phyloP scores from a whole-genome alignment of 306 rosid species.

The Astragalus membranaceus region DNA sequence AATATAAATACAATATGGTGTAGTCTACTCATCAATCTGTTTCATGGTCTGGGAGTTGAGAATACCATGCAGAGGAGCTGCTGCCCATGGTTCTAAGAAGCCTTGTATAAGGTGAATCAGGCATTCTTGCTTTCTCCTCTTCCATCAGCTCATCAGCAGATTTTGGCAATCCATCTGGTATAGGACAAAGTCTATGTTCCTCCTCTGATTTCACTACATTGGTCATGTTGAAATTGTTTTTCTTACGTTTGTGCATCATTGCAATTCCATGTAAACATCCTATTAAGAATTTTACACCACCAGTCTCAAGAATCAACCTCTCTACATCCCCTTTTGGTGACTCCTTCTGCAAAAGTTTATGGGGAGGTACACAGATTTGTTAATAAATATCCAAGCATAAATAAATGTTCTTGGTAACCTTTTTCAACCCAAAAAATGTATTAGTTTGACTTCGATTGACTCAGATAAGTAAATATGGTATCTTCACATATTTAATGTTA shows the following conservation, averaged over 20 bases:
- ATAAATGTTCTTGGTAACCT: neutral
- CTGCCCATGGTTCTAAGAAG: slow-evolving; percentile 67
- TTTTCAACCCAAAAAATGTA: too few species aligned
- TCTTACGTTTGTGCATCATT: slow-evolving; percentile 42
- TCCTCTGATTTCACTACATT: slow-evolving; percentile 8
- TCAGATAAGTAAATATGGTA: too few species aligned
- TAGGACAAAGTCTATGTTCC: slow-evolving; percentile 32
- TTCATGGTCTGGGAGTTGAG: slow-evolving; percentile 78
- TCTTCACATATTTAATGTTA: too few species aligned
- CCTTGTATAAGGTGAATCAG: slow-evolving; percentile 71
- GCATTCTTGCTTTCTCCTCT: slow-evolving; percentile 62
- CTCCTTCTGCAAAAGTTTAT: slow-evolving; percentile 43
- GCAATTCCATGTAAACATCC: slow-evolving; percentile 65
- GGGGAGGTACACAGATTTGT: neutral
- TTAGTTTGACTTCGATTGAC: too few species aligned
- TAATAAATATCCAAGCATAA: neutral
- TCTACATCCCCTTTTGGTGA: slow-evolving; percentile 60
- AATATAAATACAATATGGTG: neutral
- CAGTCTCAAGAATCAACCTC: slow-evolving; percentile 61
- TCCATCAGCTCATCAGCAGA: slow-evolving; percentile 58
- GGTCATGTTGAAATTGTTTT: neutral
- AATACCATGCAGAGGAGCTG: slow-evolving; percentile 72
- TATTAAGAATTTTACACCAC: slow-evolving; percentile 64
- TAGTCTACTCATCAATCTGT: slow-evolving; percentile 42
- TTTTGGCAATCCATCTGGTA: slow-evolving; percentile 91